Evolutionary conservation across 805 yeast genomes (phyloP).

Genomic region (Monosporozyma solicola): DNA sequence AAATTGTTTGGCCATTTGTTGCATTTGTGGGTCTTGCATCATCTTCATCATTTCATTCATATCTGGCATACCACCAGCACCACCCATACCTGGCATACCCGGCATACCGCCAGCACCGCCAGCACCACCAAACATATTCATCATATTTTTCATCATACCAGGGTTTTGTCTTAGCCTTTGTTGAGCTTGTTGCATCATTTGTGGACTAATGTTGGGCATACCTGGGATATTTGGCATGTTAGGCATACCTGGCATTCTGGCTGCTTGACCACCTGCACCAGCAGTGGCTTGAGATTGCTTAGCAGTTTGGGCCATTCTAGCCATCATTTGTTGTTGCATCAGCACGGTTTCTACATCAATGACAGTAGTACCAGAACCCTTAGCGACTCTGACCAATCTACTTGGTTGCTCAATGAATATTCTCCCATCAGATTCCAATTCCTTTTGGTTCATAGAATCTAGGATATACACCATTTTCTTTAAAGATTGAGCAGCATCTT

Average conservation of each 20-base stretch:
- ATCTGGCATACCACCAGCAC: constrained; percentile 57
- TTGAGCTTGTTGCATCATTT: constrained; percentile 44
- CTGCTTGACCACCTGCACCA: constrained; percentile 30
- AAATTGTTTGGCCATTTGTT: constrained; percentile 42
- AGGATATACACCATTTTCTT: constrained; percentile 83
- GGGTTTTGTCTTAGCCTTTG: constrained; percentile 62
- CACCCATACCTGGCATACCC: constrained; percentile 26
- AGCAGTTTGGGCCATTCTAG: constrained; percentile 76
- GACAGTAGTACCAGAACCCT: constrained; percentile 89
- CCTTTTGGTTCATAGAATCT: constrained; percentile 94
- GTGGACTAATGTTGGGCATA: constrained; percentile 35
- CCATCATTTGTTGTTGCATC: constrained; percentile 91
- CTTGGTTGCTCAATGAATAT: constrained; percentile 72
- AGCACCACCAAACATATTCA: constrained; percentile 60
- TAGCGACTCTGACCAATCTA: constrained; percentile 81
- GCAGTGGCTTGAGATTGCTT: constrained; percentile 37
- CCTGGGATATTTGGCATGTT: constrained; percentile 50
- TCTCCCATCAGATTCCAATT: constrained; percentile 82
- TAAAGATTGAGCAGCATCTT: constrained; percentile 75
- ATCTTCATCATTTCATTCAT: constrained; percentile 55
- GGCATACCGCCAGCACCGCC: constrained; percentile 56
- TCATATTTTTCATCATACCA: constrained; percentile 63
- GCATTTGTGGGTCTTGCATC: constrained; percentile 43
- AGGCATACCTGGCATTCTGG: constrained; percentile 50
- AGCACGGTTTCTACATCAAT: constrained; percentile 89